Evolutionary conservation across 331 rosid species (phyloP), one percentile per base, ranked within the genome.

Genomic region (Prunus yedoensis): DNA sequence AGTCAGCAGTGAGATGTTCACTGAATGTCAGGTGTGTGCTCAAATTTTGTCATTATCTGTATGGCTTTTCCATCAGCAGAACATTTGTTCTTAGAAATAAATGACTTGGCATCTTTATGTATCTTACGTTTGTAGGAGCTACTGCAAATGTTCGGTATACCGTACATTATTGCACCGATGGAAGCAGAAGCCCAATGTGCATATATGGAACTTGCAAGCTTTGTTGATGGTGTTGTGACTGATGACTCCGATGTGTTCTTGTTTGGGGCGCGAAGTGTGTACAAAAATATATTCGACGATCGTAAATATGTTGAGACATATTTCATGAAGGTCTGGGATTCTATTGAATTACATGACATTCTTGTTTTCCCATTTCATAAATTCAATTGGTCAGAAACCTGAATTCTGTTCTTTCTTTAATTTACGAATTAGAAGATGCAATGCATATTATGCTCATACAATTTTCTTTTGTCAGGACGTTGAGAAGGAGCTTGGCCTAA

Each of bases 101-200:
- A 43, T 78, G 71, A 54, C 38, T 73, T 60, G 10, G 79, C 30
- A 59, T 68, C 74, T 79, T 80, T 10, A 52, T 69, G 80, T 69
- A 41, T 83, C 73, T 72, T 51, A 58, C 25, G 46, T 78, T 73
- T 78, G 71, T 71, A 94, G 98, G 98, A 94, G 85, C 89, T 94
- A 71, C 82, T 94, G 83, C 97, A 91, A 89, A 94, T 94, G 93
- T 94, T 94, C 84, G 97, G 98, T 64, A 82, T 91, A 87, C 97
- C 98, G 11, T 94, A 91, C 87, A 92, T 94, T 76, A 90, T 94
- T 79, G 96, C 98, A 68, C 98, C 98, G 1, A 94, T 90, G 97
- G 98, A 94, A 86, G 98, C 98, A 46, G 98, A 94, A 87, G 97
- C 97, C 17, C 98, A 94, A 71, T 94, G 98, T 80, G 98, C 98